These are phyloP conservation scores for Puccinia novopanici DNA, from an alignment of 1,284 basidiomycete species.

Conservation along the genomic window DNA sequence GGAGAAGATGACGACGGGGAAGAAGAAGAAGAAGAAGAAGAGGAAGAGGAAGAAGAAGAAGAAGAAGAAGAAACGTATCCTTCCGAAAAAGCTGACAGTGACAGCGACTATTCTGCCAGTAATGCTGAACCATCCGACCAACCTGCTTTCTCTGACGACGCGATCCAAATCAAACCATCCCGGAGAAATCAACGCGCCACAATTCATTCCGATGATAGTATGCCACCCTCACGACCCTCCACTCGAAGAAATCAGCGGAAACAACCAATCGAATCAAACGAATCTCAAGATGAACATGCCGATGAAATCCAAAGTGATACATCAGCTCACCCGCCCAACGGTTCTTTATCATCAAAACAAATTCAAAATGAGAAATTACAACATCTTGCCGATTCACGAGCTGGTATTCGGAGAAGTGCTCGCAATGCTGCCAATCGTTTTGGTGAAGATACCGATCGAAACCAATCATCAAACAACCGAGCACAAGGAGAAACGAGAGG, in stretches of 20 bases:
- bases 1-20: conserved; percentile 63
- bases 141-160: conserved; percentile 60
- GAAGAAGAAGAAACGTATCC: background rate
- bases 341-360: background rate
- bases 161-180: conserved; percentile 62
- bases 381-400: background rate
- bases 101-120: conserved; percentile 37
- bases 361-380: background rate
- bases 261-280: conserved; percentile 60
- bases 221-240: background rate
- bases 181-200: conserved; percentile 63
- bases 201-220: conserved; percentile 33
- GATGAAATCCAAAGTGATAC: conserved; percentile 19
- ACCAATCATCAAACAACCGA: conserved; percentile 3
- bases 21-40: too few relatives aligned
- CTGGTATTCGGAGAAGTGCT: conserved; percentile 34
- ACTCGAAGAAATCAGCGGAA: conserved; percentile 37
- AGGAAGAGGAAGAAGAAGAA: too few relatives aligned
- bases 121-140: conserved; percentile 54
- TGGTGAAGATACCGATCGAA: conserved; percentile 21
- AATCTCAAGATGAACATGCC: conserved; percentile 51
- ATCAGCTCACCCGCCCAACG: background rate
- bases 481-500: conserved; percentile 45
- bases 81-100: conserved; percentile 17
- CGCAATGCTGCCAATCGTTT: background rate